phyloP scores from a whole-genome alignment of 202 grass and related monocot species.

The Zoysia matrella region DNA sequence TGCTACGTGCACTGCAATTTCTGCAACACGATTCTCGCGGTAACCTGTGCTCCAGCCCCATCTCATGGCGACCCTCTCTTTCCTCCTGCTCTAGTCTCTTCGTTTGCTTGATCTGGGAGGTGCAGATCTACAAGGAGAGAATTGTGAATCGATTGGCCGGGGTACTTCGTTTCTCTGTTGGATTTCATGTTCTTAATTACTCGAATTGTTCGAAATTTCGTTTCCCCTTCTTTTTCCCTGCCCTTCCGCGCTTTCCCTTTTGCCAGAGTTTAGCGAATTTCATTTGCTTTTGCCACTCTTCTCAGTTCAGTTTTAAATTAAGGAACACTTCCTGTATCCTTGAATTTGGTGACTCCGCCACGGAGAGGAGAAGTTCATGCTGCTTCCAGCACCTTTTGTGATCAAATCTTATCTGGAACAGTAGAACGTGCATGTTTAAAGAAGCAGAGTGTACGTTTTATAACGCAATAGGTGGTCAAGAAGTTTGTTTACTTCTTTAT shows the following conservation, averaged over 20 bases:
- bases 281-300: constrained; percentile 3
- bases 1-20: constrained; percentile 96
- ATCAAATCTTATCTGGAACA: constrained; percentile 6
- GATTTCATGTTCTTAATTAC: not conserved
- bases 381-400: constrained; percentile 26
- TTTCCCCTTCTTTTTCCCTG: not conserved
- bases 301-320: constrained; percentile 9
- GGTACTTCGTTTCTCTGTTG: not conserved
- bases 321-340: not conserved
- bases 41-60: constrained; percentile 33
- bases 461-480: not conserved
- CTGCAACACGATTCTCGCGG: constrained; percentile 96
- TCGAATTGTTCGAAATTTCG: not conserved
- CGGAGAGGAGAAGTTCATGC: constrained; percentile 9
- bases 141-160: not conserved
- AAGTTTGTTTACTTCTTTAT: not conserved
- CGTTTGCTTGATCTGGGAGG: not conserved
- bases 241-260: not conserved
- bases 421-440: not conserved
- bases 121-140: constrained; percentile 39
- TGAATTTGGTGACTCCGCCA: not conserved
- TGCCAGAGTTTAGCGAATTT: not conserved
- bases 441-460: not conserved
- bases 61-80: not conserved
- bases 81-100: not conserved